Evolutionary conservation across 805 yeast genomes (phyloP).

Genomic region (Barnettozyma botsteinii): DNA sequence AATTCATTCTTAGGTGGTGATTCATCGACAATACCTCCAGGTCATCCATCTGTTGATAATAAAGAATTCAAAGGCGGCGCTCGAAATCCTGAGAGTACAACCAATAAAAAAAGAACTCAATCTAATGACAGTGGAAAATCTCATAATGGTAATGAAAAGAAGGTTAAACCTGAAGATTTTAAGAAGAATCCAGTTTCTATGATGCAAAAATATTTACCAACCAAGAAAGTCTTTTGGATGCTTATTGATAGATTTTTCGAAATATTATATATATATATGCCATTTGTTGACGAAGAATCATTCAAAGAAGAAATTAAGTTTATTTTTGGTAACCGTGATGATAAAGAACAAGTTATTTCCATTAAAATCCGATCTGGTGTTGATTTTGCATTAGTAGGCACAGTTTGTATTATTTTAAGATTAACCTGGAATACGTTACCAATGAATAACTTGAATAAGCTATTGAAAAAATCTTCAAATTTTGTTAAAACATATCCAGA

Average conservation of each 20-base stretch:
- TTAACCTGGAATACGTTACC: conserved; percentile 54
- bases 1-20: conserved; percentile 21
- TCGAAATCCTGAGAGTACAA: conserved; percentile 4
- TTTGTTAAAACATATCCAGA: conserved; percentile 19
- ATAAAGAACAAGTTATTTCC: conserved; percentile 25
- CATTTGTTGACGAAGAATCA: conserved; percentile 55
- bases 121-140: conserved; percentile 12
- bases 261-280: conserved; percentile 56
- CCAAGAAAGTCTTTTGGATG: conserved; percentile 47
- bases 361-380: conserved; percentile 29
- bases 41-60: neutral
- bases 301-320: conserved; percentile 38
- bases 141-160: neutral
- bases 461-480: conserved; percentile 10
- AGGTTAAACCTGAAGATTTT: conserved; percentile 19
- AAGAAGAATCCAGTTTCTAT: conserved; percentile 24
- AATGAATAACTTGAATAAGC: conserved; percentile 26
- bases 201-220: conserved; percentile 46
- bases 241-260: conserved; percentile 55
- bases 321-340: conserved; percentile 39
- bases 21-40: neutral
- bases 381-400: conserved; percentile 46
- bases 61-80: neutral
- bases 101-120: conserved; percentile 13
- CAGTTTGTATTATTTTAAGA: conserved; percentile 45